These are phyloP conservation scores for Cnidoscolus chayamansa DNA, from an alignment of 441 rosid species.

Conservation along the genomic window DNA sequence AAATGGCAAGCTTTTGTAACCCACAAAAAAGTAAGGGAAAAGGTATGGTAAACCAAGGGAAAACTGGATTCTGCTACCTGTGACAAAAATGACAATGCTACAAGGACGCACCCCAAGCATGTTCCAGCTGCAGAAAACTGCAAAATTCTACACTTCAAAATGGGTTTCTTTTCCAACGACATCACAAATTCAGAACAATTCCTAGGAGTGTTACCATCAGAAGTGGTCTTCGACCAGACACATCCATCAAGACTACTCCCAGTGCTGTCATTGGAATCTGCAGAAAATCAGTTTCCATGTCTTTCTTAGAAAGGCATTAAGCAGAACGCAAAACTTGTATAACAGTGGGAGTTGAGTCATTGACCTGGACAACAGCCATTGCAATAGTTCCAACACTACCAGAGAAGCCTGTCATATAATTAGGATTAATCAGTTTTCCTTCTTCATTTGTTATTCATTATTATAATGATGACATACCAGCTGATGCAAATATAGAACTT, in stretches of 20 bases:
- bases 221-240: slow-evolving; percentile 65
- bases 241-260: slow-evolving; percentile 66
- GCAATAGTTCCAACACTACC: slow-evolving; percentile 58
- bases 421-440: slow-evolving; percentile 4
- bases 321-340: slow-evolving; percentile 1
- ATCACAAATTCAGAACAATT: background rate
- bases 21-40: background rate
- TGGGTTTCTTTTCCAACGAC: background rate
- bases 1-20: slow-evolving; percentile 2
- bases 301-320: background rate
- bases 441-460: background rate
- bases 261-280: slow-evolving; percentile 70
- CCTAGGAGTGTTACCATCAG: slow-evolving; percentile 45
- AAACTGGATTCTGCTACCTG: slow-evolving; percentile 35
- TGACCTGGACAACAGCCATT: slow-evolving; percentile 69
- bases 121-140: slow-evolving; percentile 81
- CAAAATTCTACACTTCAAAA: slow-evolving; percentile 12
- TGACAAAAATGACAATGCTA: slow-evolving; percentile 46
- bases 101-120: slow-evolving; percentile 63
- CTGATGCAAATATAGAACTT: slow-evolving; percentile 59
- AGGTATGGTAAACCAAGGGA: background rate
- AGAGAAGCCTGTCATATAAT: slow-evolving; percentile 49
- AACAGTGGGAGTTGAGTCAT: background rate
- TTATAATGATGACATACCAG: slow-evolving; percentile 40
- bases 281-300: slow-evolving; percentile 23